Conservation (phyloP, 306 rosid species). For the Fagus sylvatica region DNA sequence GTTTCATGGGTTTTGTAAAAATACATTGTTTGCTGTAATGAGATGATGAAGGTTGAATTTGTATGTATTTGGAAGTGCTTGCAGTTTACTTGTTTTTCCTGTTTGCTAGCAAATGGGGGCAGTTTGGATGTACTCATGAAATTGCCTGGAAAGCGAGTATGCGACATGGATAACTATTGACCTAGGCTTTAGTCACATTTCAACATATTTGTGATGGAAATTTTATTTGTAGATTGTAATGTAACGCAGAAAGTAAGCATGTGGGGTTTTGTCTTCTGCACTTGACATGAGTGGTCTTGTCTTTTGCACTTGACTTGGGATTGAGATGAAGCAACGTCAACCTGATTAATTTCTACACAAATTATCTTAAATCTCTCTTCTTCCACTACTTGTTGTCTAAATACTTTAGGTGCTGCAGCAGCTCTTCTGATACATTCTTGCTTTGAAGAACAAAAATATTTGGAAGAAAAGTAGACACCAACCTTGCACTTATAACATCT, state of each 20-base stretch:
- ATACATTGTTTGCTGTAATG: conserved; percentile 14
- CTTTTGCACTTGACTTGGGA: neutral
- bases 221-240: neutral
- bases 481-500: too few relatives aligned
- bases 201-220: neutral
- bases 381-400: too few relatives aligned
- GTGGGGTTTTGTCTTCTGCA: neutral
- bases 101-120: neutral
- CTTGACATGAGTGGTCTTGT: neutral
- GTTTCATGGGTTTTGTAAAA: conserved; percentile 28
- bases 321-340: too few relatives aligned
- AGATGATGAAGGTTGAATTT: conserved; percentile 7
- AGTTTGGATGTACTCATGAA: neutral
- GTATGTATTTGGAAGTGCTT: neutral
- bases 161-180: neutral
- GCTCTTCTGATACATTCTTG: too few relatives aligned
- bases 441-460: too few relatives aligned
- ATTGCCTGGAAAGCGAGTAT: neutral
- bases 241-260: neutral
- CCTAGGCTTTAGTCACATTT: neutral
- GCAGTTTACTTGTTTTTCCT: neutral
- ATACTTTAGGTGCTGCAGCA: too few relatives aligned
- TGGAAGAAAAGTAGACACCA: too few relatives aligned
- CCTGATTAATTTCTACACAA: too few relatives aligned
- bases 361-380: too few relatives aligned